Base-by-base conservation (phyloP, 2,329 filamentous ascomycete species). In the Fusarium chlamydosporum region DNA sequence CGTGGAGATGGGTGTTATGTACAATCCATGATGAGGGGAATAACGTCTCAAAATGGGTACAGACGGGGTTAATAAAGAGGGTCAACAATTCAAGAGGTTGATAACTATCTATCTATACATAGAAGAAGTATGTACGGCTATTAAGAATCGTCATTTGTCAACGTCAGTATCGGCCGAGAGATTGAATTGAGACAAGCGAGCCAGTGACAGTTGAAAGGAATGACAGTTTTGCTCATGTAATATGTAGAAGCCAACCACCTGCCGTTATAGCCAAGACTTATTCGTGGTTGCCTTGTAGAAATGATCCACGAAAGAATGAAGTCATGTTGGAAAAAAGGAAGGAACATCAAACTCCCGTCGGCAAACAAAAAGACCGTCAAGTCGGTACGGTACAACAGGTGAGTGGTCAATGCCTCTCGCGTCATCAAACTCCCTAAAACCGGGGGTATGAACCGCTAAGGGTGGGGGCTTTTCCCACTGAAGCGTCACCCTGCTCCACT, bases 401-500 rank as follows among this genome's bases (percentile, higher is more conserved):
- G 20, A 58, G 34, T 63, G 57, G 58, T 33, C 48, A 63, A 56
- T 63, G 45, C 35, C 33, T 31, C 42, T 65, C 52, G 60, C 61
- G 60, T 65, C 61, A 65, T 65, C 46, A 41, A 23, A 42, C 31
- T 37, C 55, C 31, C 60, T 58, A 46, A 37, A 23, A 37, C 61
- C 10, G 29, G 61, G 53, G 60, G 33, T 51, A 16, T 64, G 53
- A 60, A 29, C 60, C 35, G 60, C 46, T 65, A 45, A n/a, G 41
- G 47, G 51, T 52, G 60, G 53, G 33, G 38, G 52, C 13, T 46
- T 38, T 35, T 46, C 18, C 52, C 45, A 47, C 60, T 52, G 35
- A 16, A 60, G 41, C 61, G 61, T 65, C 61, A 65, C 61, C 52
- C 16, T 50, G 34, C 59, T 26, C 61, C 61, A 63, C 52, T 38